A percentile compares a stretch with the other conserved stretches of the same genome.
Evolutionary conservation across 2,329 filamentous ascomycete genomes (phyloP).

Genomic region (Colletotrichum abscissum): DNA sequence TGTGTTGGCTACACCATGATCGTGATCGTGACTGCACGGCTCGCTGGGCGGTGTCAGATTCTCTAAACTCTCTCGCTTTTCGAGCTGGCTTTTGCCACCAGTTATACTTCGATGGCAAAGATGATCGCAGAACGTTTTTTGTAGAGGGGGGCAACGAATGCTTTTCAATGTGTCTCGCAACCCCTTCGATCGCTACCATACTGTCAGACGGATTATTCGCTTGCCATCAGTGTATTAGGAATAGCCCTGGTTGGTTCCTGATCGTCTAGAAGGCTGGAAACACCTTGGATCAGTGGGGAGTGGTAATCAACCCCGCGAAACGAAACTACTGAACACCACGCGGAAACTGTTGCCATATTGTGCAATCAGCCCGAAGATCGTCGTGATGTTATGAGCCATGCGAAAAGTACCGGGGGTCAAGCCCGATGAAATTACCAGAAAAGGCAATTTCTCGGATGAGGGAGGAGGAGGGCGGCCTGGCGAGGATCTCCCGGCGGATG

Average conservation of each 20-base stretch:
- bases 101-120: not conserved
- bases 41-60: not conserved
- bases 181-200: not conserved
- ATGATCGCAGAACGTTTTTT: not conserved
- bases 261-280: not conserved
- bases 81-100: not conserved
- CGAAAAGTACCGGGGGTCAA: not conserved
- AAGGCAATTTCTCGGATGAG: not conserved
- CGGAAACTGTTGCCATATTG: not conserved
- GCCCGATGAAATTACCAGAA: not conserved
- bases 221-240: not conserved
- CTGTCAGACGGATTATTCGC: not conserved
- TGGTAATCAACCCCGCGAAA: not conserved
- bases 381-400: not conserved
- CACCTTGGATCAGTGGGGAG: not conserved
- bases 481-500: not conserved
- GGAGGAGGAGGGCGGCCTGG: not conserved
- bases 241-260: not conserved
- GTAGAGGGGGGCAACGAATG: not conserved
- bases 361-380: not conserved
- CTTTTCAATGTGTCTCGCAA: not conserved
- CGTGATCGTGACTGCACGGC: not conserved
- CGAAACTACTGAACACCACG: not conserved
- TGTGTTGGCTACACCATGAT: not conserved
- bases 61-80: not conserved